Percentiles rank a stretch among this genome's conserved stretches.
Evolutionary conservation across 2,329 filamentous ascomycete species (phyloP).

Genomic region (Sporothrix variecibatus): DNA sequence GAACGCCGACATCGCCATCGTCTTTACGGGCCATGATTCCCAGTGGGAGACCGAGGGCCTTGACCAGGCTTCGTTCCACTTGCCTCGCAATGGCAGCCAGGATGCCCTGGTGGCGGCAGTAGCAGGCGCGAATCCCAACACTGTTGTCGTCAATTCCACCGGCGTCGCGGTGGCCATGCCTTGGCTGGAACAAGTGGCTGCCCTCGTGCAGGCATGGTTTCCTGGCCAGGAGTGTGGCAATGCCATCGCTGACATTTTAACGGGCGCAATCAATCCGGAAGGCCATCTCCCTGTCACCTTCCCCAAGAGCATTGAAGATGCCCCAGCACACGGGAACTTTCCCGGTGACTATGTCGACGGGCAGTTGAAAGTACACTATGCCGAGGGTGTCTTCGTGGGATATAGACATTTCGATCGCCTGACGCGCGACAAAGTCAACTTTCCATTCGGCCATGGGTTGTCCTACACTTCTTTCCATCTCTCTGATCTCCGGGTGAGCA

Average conservation of each 20-base stretch:
- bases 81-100: slow-evolving; percentile 50
- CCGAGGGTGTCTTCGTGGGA: slow-evolving; percentile 77
- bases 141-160: slow-evolving; percentile 61
- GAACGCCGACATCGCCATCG: slow-evolving; percentile 63
- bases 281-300: too few relatives aligned
- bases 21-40: slow-evolving; percentile 72
- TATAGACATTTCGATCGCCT: slow-evolving; percentile 72
- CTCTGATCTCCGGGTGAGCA: background rate
- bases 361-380: slow-evolving; percentile 68
- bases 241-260: slow-evolving; percentile 65
- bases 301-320: too few relatives aligned
- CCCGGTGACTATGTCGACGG: too few relatives aligned
- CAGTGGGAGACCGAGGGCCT: slow-evolving; percentile 74
- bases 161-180: slow-evolving; percentile 57
- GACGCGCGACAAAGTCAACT: slow-evolving; percentile 48
- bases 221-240: slow-evolving; percentile 70
- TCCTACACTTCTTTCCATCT: slow-evolving; percentile 69
- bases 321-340: too few relatives aligned
- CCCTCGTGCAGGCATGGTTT: slow-evolving; percentile 71
- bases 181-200: slow-evolving; percentile 65
- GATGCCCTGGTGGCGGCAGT: slow-evolving; percentile 66
- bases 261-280: slow-evolving; percentile 64
- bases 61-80: slow-evolving; percentile 60
- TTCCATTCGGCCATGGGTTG: slow-evolving; percentile 77
- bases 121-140: slow-evolving; percentile 62